A percentile compares a stretch with the other conserved stretches of the same genome.
Evolutionary conservation across 176 grass and related monocot species (phyloP).

Genomic region (Avena eriantha): DNA sequence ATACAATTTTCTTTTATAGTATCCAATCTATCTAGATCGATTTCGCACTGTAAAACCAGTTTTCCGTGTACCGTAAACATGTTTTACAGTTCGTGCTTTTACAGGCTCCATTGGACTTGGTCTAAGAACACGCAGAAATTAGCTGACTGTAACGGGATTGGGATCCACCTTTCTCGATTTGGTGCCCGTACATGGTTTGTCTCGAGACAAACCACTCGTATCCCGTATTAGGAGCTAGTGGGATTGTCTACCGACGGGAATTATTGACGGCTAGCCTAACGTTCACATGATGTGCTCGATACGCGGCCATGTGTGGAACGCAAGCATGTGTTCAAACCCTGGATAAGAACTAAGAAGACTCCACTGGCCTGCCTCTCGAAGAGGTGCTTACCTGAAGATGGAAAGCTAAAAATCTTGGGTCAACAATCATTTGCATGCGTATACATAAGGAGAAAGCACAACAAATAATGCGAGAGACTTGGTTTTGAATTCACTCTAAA

Average conservation of each 20-base stretch:
- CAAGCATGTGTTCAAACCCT: conserved; percentile 42
- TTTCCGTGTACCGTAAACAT: too few species aligned
- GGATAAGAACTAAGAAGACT: not conserved
- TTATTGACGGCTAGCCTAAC: conserved; percentile 37
- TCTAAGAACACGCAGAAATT: not conserved
- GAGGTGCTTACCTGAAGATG: conserved; percentile 29
- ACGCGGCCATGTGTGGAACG: not conserved
- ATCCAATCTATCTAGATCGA: too few species aligned
- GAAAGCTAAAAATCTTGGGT: not conserved
- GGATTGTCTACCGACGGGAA: not conserved
- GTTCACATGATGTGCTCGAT: conserved; percentile 20
- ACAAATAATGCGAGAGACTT: too few species aligned
- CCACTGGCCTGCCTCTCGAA: not conserved
- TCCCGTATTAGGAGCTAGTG: not conserved
- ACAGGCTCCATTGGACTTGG: too few species aligned
- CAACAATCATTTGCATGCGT: not conserved
- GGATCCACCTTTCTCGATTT: conserved; percentile 25
- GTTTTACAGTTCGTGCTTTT: too few species aligned
- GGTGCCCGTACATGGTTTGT: conserved; percentile 24
- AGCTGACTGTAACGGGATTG: not conserved
- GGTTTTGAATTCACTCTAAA: too few species aligned
- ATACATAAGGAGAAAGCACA: too few species aligned
- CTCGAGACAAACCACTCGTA: too few species aligned
- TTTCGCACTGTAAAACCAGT: too few species aligned
- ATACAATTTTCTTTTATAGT: too few species aligned